These are phyloP conservation scores for Pezicula rhizophila DNA, from an alignment of 2,329 filamentous ascomycete genomes.

Conservation along the genomic window DNA sequence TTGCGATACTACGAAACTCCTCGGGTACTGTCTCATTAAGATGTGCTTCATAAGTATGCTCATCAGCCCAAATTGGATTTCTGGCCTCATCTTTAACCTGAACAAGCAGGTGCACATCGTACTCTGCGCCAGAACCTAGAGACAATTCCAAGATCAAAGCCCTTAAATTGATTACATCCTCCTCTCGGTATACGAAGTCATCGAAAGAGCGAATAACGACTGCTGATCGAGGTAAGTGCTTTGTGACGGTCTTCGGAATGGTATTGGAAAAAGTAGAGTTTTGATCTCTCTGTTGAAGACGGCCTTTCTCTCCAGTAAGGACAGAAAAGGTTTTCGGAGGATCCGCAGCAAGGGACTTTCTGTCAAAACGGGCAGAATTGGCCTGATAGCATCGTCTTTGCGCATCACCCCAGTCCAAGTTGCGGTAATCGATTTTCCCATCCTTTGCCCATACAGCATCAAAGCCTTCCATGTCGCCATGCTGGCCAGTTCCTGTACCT, in stretches of 20 bases:
- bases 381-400: conserved; percentile 67
- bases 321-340: conserved; percentile 15
- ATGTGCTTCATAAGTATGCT: conserved; percentile 59
- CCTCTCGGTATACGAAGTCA: conserved; percentile 70
- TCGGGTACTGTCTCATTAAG: conserved; percentile 65
- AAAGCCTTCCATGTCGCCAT: conserved; percentile 76
- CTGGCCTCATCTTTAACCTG: conserved; percentile 77
- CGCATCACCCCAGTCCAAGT: conserved; percentile 71
- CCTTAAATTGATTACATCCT: conserved; percentile 76
- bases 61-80: conserved; percentile 73
- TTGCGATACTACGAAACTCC: conserved; percentile 85
- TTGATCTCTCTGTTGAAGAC: conserved; percentile 3
- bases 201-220: conserved; percentile 80
- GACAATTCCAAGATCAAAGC: conserved; percentile 79
- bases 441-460: conserved; percentile 67
- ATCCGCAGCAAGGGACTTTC: conserved; percentile 6
- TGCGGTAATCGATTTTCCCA: conserved; percentile 65
- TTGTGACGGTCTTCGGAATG: conserved; percentile 11
- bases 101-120: conserved; percentile 78
- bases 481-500: conserved; percentile 77
- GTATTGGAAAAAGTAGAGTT: background rate
- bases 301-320: conserved; percentile 2
- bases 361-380: conserved; percentile 62
- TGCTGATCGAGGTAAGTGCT: conserved; percentile 56
- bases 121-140: conserved; percentile 76